Percentiles rank a stretch among this genome's conserved stretches.
These are phyloP conservation scores for Aspergillus ostianus DNA, from an alignment of 495 filamentous ascomycete genomes.

Conservation along the genomic window DNA sequence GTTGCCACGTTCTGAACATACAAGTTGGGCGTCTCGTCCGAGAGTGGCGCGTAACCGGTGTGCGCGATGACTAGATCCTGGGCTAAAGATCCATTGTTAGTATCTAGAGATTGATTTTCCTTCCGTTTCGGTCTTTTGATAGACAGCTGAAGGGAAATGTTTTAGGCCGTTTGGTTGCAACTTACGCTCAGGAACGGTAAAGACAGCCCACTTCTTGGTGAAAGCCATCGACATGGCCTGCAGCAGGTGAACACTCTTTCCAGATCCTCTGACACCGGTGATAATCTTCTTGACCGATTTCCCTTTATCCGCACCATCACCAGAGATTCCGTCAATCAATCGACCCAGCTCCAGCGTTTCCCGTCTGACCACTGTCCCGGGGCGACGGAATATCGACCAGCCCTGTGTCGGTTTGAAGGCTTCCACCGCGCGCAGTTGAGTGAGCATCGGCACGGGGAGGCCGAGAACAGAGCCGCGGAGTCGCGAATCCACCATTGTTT, in stretches of 20 bases:
- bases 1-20: conserved; percentile 79
- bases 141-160: not conserved
- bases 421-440: conserved; percentile 75
- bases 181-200: conserved; percentile 88
- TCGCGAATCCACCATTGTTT: conserved; percentile 51
- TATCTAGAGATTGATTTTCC: not conserved
- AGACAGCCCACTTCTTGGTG: conserved; percentile 80
- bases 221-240: conserved; percentile 84
- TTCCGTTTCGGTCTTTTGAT: not conserved
- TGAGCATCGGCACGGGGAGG: conserved; percentile 66
- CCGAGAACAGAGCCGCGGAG: conserved; percentile 64
- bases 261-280: conserved; percentile 69
- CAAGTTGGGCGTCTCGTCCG: conserved; percentile 52
- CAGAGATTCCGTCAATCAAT: conserved; percentile 53
- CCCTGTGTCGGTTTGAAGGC: conserved; percentile 90
- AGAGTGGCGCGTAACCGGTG: conserved; percentile 75
- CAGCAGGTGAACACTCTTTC: conserved; percentile 82
- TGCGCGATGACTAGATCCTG: conserved; percentile 76
- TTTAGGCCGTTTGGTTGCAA: not conserved
- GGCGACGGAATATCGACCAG: conserved; percentile 82
- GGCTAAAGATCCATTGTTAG: conserved; percentile 45
- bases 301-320: conserved; percentile 49
- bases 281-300: conserved; percentile 64
- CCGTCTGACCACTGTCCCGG: conserved; percentile 68
- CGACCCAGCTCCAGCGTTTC: conserved; percentile 71